Percentiles rank a stretch among this genome's conserved stretches.
These are phyloP conservation scores for Shiraia sp. DNA, from an alignment of 2,329 filamentous ascomycete species.

Conservation along the genomic window DNA sequence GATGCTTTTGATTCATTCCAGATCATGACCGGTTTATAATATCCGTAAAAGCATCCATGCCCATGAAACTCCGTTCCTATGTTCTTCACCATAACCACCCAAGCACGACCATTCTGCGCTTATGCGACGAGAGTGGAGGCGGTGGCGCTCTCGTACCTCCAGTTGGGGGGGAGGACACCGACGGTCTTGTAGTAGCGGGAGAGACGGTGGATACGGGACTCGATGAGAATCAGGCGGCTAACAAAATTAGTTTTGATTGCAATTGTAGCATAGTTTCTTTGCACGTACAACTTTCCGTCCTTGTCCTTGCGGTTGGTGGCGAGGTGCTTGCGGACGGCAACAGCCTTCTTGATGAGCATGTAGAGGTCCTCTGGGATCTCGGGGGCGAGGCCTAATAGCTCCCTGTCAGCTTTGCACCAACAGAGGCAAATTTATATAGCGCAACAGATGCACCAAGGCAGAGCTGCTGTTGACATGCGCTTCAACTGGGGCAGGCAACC, in stretches of 20 bases:
- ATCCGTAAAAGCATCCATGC: slow-evolving; percentile 41
- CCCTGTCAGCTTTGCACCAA: slow-evolving; percentile 44
- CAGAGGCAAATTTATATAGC: slow-evolving; percentile 63
- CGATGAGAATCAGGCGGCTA: slow-evolving; percentile 96
- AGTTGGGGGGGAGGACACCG: slow-evolving; percentile 81
- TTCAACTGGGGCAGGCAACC: slow-evolving; percentile 55
- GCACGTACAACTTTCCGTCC: slow-evolving; percentile 85
- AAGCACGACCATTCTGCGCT: slow-evolving; percentile 41
- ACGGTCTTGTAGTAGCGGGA: slow-evolving; percentile 99
- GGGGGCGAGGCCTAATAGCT: slow-evolving; percentile 82
- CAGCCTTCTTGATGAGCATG: slow-evolving; percentile 99
- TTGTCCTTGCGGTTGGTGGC: slow-evolving; percentile 99
- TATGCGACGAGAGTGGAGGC: slow-evolving; percentile 58
- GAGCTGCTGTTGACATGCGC: slow-evolving; percentile 44
- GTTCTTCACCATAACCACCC: slow-evolving; percentile 29
- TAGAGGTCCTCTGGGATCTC: slow-evolving; percentile 99
- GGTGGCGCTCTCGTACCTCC: slow-evolving; percentile 98
- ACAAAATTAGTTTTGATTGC: slow-evolving; percentile 9
- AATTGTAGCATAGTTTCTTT: neutral
- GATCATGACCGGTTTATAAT: slow-evolving; percentile 39
- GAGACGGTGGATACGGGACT: slow-evolving; percentile 99
- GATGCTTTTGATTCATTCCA: slow-evolving; percentile 46
- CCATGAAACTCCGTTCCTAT: slow-evolving; percentile 42
- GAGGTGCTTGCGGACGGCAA: slow-evolving; percentile 94
- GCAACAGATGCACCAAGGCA: slow-evolving; percentile 60